Evolutionary conservation across 129 eudicot genomes (phyloP).

Genomic region (Deinandra increscens): DNA sequence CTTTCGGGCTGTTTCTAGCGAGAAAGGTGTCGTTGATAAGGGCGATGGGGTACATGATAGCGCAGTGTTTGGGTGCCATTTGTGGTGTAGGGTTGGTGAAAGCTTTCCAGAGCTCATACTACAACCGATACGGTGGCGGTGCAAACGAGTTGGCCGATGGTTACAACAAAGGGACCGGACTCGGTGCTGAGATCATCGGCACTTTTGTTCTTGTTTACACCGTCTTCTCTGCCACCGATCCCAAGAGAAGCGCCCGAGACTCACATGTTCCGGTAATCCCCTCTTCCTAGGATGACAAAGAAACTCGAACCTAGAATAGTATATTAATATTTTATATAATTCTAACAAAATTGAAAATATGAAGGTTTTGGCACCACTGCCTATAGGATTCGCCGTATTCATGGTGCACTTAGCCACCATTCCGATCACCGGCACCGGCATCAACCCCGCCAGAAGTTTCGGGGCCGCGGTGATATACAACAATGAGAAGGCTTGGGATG

Average conservation of each 20-base stretch:
- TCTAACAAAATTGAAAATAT: not conserved
- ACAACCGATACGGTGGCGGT: conserved; percentile 13
- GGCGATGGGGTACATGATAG: conserved; percentile 9
- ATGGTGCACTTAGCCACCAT: conserved; percentile 23
- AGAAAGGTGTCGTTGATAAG: conserved; percentile 17
- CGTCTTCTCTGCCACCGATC: conserved; percentile 65
- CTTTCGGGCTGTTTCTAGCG: conserved; percentile 9
- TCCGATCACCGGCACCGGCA: conserved; percentile 17
- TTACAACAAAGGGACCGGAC: conserved; percentile 18
- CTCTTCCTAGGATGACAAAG: not conserved
- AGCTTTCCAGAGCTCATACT: conserved; percentile 15
- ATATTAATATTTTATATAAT: too few relatives aligned
- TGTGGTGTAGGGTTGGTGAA: conserved; percentile 20
- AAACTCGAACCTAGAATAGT: too few relatives aligned
- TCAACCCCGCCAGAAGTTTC: conserved; percentile 10
- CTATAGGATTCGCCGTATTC: conserved; percentile 13
- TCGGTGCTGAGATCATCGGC: conserved; percentile 11
- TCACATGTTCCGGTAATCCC: conserved; percentile 69
- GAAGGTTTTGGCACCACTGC: conserved; percentile 15
- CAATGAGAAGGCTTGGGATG: conserved; percentile 20
- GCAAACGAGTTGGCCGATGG: conserved; percentile 19
- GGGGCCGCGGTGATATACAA: conserved; percentile 4
- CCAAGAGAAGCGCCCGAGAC: conserved; percentile 73
- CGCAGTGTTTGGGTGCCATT: conserved; percentile 20
- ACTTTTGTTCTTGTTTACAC: conserved; percentile 17